Evolutionary conservation across 129 eudicot species (phyloP).

Genomic region (Ambrosia trifida): DNA sequence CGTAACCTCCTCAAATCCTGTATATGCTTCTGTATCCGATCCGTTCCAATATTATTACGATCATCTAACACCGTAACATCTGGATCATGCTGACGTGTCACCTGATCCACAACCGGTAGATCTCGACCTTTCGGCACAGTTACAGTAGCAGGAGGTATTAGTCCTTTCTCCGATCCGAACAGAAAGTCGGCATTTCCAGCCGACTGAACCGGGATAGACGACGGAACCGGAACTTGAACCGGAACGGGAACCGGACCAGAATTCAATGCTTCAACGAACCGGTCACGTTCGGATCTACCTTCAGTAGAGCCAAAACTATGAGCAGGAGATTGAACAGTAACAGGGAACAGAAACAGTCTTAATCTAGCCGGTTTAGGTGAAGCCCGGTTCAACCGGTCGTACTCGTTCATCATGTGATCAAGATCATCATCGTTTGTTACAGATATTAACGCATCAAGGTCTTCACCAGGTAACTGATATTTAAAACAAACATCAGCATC

Average conservation of each 20-base stretch:
- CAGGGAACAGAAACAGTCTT: constrained; percentile 67
- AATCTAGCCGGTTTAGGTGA: constrained; percentile 79
- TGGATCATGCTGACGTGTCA: constrained; percentile 34
- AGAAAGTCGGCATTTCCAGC: constrained; percentile 61
- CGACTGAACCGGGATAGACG: constrained; percentile 38
- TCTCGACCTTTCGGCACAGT: constrained; percentile 32
- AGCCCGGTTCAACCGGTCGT: constrained; percentile 60
- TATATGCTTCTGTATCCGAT: constrained; percentile 79
- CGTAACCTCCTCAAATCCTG: constrained; percentile 69
- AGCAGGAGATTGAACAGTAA: constrained; percentile 23
- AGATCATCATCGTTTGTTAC: constrained; percentile 93
- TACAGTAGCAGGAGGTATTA: constrained; percentile 26
- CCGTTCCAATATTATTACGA: constrained; percentile 40
- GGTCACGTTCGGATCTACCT: constrained; percentile 59
- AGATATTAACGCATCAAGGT: constrained; percentile 87
- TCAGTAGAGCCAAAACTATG: constrained; percentile 68
- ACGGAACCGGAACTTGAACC: constrained; percentile 23
- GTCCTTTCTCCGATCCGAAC: constrained; percentile 73
- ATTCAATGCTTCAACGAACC: constrained; percentile 85
- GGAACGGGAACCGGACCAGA: constrained; percentile 57
- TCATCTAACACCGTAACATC: constrained; percentile 39
- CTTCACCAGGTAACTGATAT: constrained; percentile 94
- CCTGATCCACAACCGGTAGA: constrained; percentile 25
- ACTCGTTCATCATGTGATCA: constrained; percentile 95
- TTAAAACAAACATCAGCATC: constrained; percentile 64